These are phyloP conservation scores for Aspergillus hiratsukae DNA, from an alignment of 2,329 filamentous ascomycete genomes.

Conservation along the genomic window DNA sequence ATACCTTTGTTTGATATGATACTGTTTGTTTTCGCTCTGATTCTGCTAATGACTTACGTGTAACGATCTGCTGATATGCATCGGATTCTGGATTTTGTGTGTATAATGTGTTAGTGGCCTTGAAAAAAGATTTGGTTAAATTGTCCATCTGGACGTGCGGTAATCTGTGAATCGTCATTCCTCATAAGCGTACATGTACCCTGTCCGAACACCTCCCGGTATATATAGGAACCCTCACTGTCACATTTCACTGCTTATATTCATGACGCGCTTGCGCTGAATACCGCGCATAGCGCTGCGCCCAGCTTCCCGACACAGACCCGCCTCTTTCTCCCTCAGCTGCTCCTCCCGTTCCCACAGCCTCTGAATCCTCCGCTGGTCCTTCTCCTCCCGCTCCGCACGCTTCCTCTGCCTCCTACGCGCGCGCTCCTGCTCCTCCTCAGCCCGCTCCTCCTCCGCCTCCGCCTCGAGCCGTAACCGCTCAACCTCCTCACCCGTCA, in stretches of 20 bases:
- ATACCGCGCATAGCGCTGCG: conserved; percentile 20
- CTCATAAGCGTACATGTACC: background rate
- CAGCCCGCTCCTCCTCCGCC: conserved; percentile 34
- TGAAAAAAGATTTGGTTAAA: background rate
- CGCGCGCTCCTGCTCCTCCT: conserved; percentile 34
- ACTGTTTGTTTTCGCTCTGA: background rate
- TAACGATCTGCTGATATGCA: background rate
- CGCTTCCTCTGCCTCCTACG: conserved; percentile 22
- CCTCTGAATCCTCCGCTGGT: conserved; percentile 30
- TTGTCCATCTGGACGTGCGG: conserved; percentile 1
- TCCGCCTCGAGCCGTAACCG: conserved; percentile 40
- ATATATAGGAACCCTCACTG: background rate
- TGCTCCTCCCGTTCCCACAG: conserved; percentile 40
- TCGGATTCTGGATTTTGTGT: background rate
- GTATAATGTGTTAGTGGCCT: background rate
- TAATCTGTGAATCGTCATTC: conserved; percentile 9
- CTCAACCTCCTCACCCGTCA: conserved; percentile 43
- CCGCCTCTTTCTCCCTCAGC: conserved; percentile 32
- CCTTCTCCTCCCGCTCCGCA: conserved; percentile 32
- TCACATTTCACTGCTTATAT: background rate
- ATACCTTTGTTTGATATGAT: background rate
- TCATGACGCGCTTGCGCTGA: conserved; percentile 5
- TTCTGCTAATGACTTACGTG: conserved; percentile 1
- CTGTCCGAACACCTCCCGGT: background rate
- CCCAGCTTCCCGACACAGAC: conserved; percentile 27